Base-by-base conservation (phyloP, 148 eudicot genomes). In the Heliamphora exappendiculata region DNA sequence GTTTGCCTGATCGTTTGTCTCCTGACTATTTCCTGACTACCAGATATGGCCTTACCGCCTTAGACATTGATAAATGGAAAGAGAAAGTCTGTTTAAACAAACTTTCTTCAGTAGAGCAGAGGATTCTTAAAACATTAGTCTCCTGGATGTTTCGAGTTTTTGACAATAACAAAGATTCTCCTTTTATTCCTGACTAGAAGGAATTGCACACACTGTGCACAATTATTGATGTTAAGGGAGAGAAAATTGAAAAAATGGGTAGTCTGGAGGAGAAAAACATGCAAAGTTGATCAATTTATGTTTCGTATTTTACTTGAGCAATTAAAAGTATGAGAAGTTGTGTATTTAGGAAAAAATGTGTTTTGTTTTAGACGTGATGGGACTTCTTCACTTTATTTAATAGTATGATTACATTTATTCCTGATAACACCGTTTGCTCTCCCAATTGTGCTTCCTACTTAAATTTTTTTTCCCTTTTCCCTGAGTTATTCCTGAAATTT, bases 401-500 rank as follows among this genome's bases (percentile, higher is more conserved):
- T 19, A 45, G 37, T 70, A 5, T 50, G 31, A 17, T 51, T 3
- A 26, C 42, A 26, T 10, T 41, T n/a, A 29, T 66, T 36, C 11
- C 44, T n/a, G 1, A 36, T 64, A 36, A 34, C 68, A 36, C 19
- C 8, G 24, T 64, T 63, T 63, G 67, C 67, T 63, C 41, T 39
- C 42, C 42, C 7, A 3, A 39, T 39, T 39, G 3, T 3, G 42
- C 7, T 39, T 7, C 42, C 7, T 39, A 68, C 71, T 80, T 74
- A 84, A 86, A 51, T 50, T 55, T 50, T 7, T 20, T 10, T 47
- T 14, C 34, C 12, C 36, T 19, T 7, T 86, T 82, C 28, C 60
- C 86, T 47, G 14, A 55, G 64, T 22, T 22, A 28, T 19, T 58
- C 29, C 4, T 16, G 24, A 36, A 13, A 34, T 13, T 36, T 36